Percentiles rank a stretch among this genome's conserved stretches.
phyloP scores from a whole-genome alignment of 2,329 filamentous ascomycete species.

The Curvularia sp. region DNA sequence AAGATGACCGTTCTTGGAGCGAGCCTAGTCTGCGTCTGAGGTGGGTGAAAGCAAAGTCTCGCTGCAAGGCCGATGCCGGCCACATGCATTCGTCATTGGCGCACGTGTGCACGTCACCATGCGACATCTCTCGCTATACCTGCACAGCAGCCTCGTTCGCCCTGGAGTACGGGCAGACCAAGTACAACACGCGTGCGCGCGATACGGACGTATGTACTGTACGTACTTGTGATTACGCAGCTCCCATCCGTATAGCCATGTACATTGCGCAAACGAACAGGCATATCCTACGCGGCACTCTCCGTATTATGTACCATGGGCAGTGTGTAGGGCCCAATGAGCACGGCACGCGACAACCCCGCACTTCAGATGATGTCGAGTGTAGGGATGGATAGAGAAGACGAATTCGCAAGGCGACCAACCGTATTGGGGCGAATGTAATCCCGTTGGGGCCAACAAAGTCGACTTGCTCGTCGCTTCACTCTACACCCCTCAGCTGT shows the following conservation, averaged over 20 bases:
- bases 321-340: neutral
- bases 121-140: conserved; percentile 7
- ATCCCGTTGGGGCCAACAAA: neutral
- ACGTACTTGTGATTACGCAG: conserved; percentile 2
- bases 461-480: neutral
- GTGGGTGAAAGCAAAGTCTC: neutral
- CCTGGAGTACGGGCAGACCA: neutral
- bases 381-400: neutral
- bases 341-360: neutral
- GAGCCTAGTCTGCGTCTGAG: neutral
- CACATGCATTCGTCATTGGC: neutral
- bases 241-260: neutral
- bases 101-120: neutral
- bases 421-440: neutral
- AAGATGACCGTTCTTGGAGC: neutral
- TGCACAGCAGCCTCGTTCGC: conserved; percentile 11
- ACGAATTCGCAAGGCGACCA: neutral
- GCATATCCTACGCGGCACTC: neutral
- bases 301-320: neutral
- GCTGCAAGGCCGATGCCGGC: neutral
- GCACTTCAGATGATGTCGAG: neutral
- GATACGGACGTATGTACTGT: neutral
- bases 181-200: neutral
- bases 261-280: neutral
- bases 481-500: neutral